phyloP scores from a whole-genome alignment of 192 early-diverging fungal species.

The Phlyctochytrium bullatum region DNA sequence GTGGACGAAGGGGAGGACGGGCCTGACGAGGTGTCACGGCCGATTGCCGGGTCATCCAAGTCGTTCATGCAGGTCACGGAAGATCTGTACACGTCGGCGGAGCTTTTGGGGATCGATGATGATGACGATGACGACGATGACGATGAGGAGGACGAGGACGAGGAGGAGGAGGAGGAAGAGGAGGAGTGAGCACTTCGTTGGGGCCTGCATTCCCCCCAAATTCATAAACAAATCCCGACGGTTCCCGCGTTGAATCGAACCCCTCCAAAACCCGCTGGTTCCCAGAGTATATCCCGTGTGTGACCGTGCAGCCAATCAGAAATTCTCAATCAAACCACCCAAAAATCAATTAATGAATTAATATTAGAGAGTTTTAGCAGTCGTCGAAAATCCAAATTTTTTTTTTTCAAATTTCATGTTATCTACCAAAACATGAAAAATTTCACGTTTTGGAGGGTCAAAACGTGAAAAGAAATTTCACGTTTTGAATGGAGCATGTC shows the following conservation, averaged over 20 bases:
- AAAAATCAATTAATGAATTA: too few species aligned
- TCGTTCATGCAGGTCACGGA: slow-evolving; percentile 52
- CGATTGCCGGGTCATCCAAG: slow-evolving; percentile 14
- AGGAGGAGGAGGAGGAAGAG: background rate
- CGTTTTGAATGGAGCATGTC: too few species aligned
- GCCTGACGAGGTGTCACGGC: slow-evolving; percentile 11
- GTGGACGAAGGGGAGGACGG: slow-evolving; percentile 39
- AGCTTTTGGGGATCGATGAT: slow-evolving; percentile 78
- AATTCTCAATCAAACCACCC: too few species aligned
- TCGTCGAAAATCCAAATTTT: too few species aligned
- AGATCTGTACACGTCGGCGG: slow-evolving; percentile 77
- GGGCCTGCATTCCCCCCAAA: background rate
- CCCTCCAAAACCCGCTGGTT: background rate
- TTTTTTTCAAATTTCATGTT: too few species aligned
- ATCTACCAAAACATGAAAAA: too few species aligned
- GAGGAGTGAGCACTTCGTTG: background rate
- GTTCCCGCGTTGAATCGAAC: background rate
- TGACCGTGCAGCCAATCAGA: background rate
- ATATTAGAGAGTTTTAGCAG: too few species aligned
- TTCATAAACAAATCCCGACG: background rate
- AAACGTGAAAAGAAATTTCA: too few species aligned
- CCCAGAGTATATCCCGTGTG: background rate
- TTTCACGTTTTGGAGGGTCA: too few species aligned
- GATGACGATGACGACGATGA: slow-evolving; percentile 49
- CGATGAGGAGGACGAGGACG: slow-evolving; percentile 6